Conservation (phyloP, 129 eudicot species). For the Cynara cardunculus region DNA sequence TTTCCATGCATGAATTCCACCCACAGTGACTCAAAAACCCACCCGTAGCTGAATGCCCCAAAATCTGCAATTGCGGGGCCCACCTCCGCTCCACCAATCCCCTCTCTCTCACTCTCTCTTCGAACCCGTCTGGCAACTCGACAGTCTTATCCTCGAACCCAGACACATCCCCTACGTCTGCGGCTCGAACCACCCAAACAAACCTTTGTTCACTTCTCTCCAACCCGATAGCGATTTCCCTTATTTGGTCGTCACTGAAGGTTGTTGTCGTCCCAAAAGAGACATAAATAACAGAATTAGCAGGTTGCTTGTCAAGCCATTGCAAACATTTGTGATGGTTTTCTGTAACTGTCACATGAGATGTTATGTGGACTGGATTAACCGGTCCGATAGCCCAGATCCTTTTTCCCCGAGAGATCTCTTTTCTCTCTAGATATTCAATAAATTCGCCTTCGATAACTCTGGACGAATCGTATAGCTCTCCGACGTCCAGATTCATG, state of each 20-base stretch:
- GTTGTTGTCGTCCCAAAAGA: slow-evolving; percentile 39
- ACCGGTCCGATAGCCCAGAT: slow-evolving; percentile 39
- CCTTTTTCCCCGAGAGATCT: slow-evolving; percentile 6
- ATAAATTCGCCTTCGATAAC: slow-evolving; percentile 39
- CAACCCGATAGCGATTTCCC: slow-evolving; percentile 22
- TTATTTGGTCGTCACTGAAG: slow-evolving; percentile 15
- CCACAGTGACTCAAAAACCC: slow-evolving; percentile 14
- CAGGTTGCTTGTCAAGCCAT: slow-evolving; percentile 40
- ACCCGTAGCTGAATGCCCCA: background rate
- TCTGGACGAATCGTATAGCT: slow-evolving; percentile 30
- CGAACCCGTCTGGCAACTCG: background rate
- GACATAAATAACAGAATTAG: slow-evolving; percentile 31
- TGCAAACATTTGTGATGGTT: slow-evolving; percentile 23
- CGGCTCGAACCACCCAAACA: slow-evolving; percentile 30
- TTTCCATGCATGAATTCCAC: slow-evolving; percentile 4
- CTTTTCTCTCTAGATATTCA: slow-evolving; percentile 25
- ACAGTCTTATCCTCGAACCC: background rate
- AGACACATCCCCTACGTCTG: slow-evolving; percentile 8
- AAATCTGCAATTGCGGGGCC: slow-evolving; percentile 5
- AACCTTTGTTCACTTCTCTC: slow-evolving; percentile 21
- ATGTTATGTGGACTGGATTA: slow-evolving; percentile 5
- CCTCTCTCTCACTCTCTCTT: slow-evolving; percentile 5
- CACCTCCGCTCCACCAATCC: background rate
- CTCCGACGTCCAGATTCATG: slow-evolving; percentile 23
- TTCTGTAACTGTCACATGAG: background rate